Conservation (phyloP, 495 filamentous ascomycete species). For the Tuber magnatum region DNA sequence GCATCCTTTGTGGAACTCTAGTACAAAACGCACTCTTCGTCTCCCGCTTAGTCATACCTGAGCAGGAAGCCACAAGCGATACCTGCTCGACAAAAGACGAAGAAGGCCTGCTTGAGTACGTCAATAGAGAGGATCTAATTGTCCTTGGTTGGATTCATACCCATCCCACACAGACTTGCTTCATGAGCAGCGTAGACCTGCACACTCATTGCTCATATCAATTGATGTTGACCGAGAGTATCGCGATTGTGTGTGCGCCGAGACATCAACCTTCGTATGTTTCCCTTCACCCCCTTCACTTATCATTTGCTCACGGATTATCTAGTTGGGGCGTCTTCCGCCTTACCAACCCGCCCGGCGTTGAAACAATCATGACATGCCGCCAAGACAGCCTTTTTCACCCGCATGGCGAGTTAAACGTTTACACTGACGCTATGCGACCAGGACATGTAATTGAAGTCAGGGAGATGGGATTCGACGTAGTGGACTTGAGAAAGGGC, state of each 20-base stretch:
- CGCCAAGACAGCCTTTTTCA: constrained; percentile 73
- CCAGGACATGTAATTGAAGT: constrained; percentile 83
- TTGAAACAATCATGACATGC: constrained; percentile 71
- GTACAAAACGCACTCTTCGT: constrained; percentile 93
- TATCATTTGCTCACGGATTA: constrained; percentile 5
- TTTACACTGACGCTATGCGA: constrained; percentile 76
- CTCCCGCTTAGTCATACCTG: constrained; percentile 75
- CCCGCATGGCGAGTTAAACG: constrained; percentile 60
- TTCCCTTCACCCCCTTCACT: background rate
- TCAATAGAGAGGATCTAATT: constrained; percentile 74
- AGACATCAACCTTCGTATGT: constrained; percentile 65
- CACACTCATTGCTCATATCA: constrained; percentile 93
- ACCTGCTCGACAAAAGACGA: constrained; percentile 93
- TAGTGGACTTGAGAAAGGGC: constrained; percentile 66
- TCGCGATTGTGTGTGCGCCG: constrained; percentile 94
- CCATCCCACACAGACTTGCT: constrained; percentile 91
- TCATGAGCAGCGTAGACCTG: constrained; percentile 89
- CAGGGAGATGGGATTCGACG: constrained; percentile 63
- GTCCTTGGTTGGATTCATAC: constrained; percentile 98
- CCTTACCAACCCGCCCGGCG: constrained; percentile 83
- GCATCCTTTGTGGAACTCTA: constrained; percentile 81
- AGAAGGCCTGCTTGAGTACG: constrained; percentile 73
- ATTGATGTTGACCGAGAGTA: constrained; percentile 86
- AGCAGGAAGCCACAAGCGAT: constrained; percentile 79
- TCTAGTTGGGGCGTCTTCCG: constrained; percentile 82